phyloP scores from a whole-genome alignment of 495 filamentous ascomycete genomes.

The Aspergillus sparsus region DNA sequence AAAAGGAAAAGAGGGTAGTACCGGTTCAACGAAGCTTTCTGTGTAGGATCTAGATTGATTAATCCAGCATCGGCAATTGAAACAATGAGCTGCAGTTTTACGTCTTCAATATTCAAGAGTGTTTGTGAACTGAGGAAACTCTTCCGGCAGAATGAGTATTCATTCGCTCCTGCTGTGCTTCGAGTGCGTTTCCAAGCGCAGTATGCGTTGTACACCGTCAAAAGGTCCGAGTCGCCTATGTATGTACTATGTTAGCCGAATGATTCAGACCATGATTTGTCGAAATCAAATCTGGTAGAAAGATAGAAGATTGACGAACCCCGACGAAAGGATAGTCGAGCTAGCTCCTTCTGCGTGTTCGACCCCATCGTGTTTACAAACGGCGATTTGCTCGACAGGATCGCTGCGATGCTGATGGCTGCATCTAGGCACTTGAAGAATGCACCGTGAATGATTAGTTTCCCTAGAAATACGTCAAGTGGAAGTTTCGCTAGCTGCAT shows the following conservation, averaged over 20 bases:
- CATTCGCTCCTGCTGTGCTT: slow-evolving; percentile 61
- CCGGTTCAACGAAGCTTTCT: slow-evolving; percentile 65
- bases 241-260: not conserved
- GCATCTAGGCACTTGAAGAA: slow-evolving; percentile 91
- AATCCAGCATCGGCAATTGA: slow-evolving; percentile 81
- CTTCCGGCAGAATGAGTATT: slow-evolving; percentile 85
- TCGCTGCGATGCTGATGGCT: slow-evolving; percentile 84
- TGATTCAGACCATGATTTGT: too few relatives aligned
- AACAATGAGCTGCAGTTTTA: slow-evolving; percentile 85
- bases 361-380: slow-evolving; percentile 85
- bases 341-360: slow-evolving; percentile 73
- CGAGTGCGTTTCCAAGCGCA: slow-evolving; percentile 80
- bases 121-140: slow-evolving; percentile 86
- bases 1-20: slow-evolving; percentile 23
- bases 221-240: slow-evolving; percentile 80
- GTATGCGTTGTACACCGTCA: slow-evolving; percentile 94
- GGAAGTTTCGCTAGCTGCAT: slow-evolving; percentile 83
- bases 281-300: not conserved
- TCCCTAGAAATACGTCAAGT: slow-evolving; percentile 91
- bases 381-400: slow-evolving; percentile 90
- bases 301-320: slow-evolving; percentile 31
- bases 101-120: slow-evolving; percentile 85
- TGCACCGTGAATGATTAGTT: slow-evolving; percentile 79
- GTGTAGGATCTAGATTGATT: slow-evolving; percentile 66
- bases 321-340: slow-evolving; percentile 73